Base-by-base conservation (phyloP, 2,329 filamentous ascomycete species). In the Phialemonium atrogriseum region DNA sequence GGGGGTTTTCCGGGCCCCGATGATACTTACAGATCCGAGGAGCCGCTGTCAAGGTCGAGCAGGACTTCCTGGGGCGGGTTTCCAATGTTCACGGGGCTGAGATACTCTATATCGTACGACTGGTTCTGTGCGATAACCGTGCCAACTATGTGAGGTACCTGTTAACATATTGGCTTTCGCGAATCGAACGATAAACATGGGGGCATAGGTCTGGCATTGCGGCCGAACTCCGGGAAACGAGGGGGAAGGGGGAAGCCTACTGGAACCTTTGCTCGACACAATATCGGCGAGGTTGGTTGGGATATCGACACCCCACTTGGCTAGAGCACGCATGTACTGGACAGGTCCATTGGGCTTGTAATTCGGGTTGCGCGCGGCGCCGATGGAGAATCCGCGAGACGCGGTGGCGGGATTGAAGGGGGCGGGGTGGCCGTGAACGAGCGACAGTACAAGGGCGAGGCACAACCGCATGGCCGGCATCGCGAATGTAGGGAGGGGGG, bases 31-130 rank as follows among this genome's bases (percentile, higher is more conserved):
- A 70, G 54, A 36, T 74, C 70, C 8, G 64, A 58, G 7, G 70
- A 74, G 9, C 69, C 70, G 10, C 82, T 87, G 43, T 87, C 83
- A 38, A 87, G 70, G 49, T 84, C 79, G 38, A 87, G 52, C 37
- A 75, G 68, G 40, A 84, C 50, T 4, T 60, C 70, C 44, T 79
- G 74, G 5, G 51, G 42, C 5, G 65, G 66, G 2, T 48, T 68
- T 26, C 81, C 83, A 39, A 86, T 61, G 3, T 60, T 65, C 27
- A 86, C 72, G 0, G 77, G 73, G 34, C 70, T 66, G 18, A 78
- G 56, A 35, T 77, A 80, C 48, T 77, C 66, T 4, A 59, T 56
- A 40, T 80, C 76, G 28, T 62, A 46, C 9, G 21, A 42, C 27
- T 52, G 41, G 29, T 52, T 51, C 17, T 44, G 39, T 2, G 60